Evolutionary conservation across 164 flowering plant genomes (phyloP).

Genomic region (Pachysandra terminalis): DNA sequence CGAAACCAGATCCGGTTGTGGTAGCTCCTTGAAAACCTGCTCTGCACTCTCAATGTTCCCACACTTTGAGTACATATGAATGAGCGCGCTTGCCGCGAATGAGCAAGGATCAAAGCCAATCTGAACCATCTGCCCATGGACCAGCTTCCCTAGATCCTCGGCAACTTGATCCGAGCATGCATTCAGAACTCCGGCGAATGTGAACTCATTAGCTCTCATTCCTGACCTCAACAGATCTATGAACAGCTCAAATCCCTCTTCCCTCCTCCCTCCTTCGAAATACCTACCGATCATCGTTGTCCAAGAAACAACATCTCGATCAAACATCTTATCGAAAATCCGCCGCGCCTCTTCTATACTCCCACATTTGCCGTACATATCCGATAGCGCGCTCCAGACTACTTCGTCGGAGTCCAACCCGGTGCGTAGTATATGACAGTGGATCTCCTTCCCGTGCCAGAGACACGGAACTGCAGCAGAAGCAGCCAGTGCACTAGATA

Average conservation of each 20-base stretch:
- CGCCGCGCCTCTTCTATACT: slow-evolving; percentile 24
- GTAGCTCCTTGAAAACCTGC: slow-evolving; percentile 19
- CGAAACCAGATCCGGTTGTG: slow-evolving; percentile 27
- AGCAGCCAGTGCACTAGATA: slow-evolving; percentile 29
- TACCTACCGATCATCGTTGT: slow-evolving; percentile 33
- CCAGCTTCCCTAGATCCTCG: slow-evolving; percentile 28
- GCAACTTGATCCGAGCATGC: slow-evolving; percentile 25
- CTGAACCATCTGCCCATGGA: slow-evolving; percentile 29
- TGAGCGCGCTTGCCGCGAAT: slow-evolving; percentile 24
- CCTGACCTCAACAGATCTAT: slow-evolving; percentile 20
- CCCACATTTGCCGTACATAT: slow-evolving; percentile 35
- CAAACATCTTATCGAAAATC: slow-evolving; percentile 22
- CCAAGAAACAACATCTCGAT: slow-evolving; percentile 32
- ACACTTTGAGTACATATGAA: slow-evolving; percentile 36
- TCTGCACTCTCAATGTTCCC: slow-evolving; percentile 26
- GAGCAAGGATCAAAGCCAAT: slow-evolving; percentile 25
- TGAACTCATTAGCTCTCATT: slow-evolving; percentile 30
- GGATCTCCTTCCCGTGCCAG: slow-evolving; percentile 28
- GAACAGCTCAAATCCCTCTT: slow-evolving; percentile 29
- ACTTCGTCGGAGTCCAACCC: slow-evolving; percentile 25
- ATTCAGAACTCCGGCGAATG: slow-evolving; percentile 28
- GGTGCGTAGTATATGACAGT: slow-evolving; percentile 23
- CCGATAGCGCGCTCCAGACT: slow-evolving; percentile 32
- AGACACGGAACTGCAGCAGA: slow-evolving; percentile 22
- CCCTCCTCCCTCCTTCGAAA: slow-evolving; percentile 22